phyloP scores from a whole-genome alignment of 192 early-diverging fungal genomes.

The Radiomyces spectabilis region DNA sequence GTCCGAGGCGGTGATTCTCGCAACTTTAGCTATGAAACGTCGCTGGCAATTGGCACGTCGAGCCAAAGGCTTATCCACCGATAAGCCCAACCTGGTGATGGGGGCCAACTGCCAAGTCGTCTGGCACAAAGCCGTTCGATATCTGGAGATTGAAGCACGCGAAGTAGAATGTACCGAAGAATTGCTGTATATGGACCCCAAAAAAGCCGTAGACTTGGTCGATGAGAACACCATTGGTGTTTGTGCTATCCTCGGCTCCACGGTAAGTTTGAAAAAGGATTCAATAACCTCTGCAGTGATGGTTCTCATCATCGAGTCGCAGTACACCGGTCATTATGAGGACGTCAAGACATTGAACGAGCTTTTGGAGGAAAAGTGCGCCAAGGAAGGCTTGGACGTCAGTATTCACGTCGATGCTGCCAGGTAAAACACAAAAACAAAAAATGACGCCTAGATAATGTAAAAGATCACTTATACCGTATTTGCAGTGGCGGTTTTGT shows the following conservation, averaged over 20 bases:
- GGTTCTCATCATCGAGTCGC: not conserved
- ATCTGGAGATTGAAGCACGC: slow-evolving; percentile 31
- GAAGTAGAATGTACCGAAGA: slow-evolving; percentile 24
- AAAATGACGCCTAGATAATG: too few species aligned
- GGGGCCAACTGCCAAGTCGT: slow-evolving; percentile 63
- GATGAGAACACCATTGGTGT: slow-evolving; percentile 88
- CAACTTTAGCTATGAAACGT: slow-evolving; percentile 71
- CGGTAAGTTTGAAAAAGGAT: slow-evolving; percentile 31
- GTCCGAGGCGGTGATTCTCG: slow-evolving; percentile 73
- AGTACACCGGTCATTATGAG: slow-evolving; percentile 82
- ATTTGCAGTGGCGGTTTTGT: slow-evolving; percentile 63
- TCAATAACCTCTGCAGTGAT: too few species aligned
- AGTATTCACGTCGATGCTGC: slow-evolving; percentile 86
- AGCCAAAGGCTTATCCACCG: slow-evolving; percentile 54
- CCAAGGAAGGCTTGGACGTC: slow-evolving; percentile 56
- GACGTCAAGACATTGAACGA: slow-evolving; percentile 55
- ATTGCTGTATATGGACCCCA: slow-evolving; percentile 47
- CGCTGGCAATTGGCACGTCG: slow-evolving; percentile 58
- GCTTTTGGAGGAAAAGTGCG: slow-evolving; percentile 52
- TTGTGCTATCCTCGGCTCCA: slow-evolving; percentile 67
- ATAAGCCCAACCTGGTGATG: slow-evolving; percentile 74
- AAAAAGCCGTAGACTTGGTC: slow-evolving; percentile 56
- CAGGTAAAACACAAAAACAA: slow-evolving; percentile 23
- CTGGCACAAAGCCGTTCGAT: slow-evolving; percentile 18
- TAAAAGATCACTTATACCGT: not conserved